phyloP scores from a whole-genome alignment of 129 eudicot species.

The Arctium lappa region DNA sequence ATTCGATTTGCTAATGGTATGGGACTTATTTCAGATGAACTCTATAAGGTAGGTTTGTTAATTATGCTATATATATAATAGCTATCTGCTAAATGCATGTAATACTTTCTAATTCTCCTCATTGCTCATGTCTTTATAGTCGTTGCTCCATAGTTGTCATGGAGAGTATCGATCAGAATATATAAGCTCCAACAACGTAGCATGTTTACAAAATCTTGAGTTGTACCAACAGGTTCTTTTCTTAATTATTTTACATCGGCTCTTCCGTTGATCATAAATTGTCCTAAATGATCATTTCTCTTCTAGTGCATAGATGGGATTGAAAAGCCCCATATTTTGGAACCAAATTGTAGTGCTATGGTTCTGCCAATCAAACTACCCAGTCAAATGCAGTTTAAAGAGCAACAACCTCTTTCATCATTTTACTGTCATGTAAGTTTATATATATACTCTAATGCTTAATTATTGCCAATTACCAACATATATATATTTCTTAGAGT shows the following conservation, averaged over 20 bases:
- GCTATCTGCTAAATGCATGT: no score
- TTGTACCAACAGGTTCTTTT: constrained; percentile 35
- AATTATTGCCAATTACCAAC: not conserved
- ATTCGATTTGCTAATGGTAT: constrained; percentile 51
- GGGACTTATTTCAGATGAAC: constrained; percentile 62
- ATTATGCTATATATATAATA: not conserved
- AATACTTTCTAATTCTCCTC: not conserved
- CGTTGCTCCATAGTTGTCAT: constrained; percentile 30
- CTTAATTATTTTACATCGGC: not conserved
- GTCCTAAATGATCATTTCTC: not conserved
- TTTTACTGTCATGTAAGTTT: constrained; percentile 37
- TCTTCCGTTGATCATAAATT: not conserved
- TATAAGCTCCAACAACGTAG: constrained; percentile 10
- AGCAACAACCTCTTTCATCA: not conserved
- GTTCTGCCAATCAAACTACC: constrained; percentile 10
- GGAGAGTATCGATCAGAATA: constrained; percentile 31
- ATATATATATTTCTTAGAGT: no score
- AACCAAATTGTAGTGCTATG: constrained; percentile 23
- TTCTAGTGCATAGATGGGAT: constrained; percentile 39
- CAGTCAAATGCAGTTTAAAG: not conserved
- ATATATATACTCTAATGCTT: not conserved
- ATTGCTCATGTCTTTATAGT: constrained; percentile 18
- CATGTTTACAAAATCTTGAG: constrained; percentile 25
- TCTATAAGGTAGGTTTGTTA: constrained; percentile 37
- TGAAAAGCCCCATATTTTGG: constrained; percentile 19